These are phyloP conservation scores for Moelleriella libera DNA, from an alignment of 2,329 filamentous ascomycete species.

Conservation along the genomic window DNA sequence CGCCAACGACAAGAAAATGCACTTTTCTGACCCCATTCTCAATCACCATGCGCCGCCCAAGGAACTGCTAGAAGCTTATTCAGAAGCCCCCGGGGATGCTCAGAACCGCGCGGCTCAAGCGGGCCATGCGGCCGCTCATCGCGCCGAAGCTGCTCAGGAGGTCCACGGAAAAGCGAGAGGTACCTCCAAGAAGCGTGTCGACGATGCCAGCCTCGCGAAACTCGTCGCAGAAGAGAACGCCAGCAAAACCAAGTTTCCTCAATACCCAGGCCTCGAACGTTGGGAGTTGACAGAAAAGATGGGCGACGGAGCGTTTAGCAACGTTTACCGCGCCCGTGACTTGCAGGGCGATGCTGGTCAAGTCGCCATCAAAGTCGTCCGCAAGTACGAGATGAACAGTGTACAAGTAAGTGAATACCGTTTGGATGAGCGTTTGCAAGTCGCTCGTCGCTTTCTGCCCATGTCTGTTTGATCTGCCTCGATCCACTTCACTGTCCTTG, in stretches of 20 bases:
- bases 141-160: conserved; percentile 47
- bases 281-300: conserved; percentile 91
- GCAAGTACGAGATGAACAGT: conserved; percentile 98
- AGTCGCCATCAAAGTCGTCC: conserved; percentile 95
- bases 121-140: conserved; percentile 48
- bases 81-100: conserved; percentile 41
- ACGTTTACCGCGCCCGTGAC: conserved; percentile 86
- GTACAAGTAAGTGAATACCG: conserved; percentile 70
- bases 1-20: conserved; percentile 37
- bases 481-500: background rate
- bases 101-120: conserved; percentile 58
- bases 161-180: conserved; percentile 12
- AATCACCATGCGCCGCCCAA: conserved; percentile 22
- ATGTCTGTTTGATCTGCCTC: background rate
- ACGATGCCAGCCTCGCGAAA: conserved; percentile 62
- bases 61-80: conserved; percentile 46
- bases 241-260: conserved; percentile 71
- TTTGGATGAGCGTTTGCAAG: conserved; percentile 4
- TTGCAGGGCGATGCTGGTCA: conserved; percentile 55
- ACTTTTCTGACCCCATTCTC: conserved; percentile 27
- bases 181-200: conserved; percentile 21
- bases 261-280: conserved; percentile 32
- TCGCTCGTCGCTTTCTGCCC: conserved; percentile 7
- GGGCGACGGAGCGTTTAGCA: conserved; percentile 98
- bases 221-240: conserved; percentile 87